phyloP scores from a whole-genome alignment of 202 grass and related monocot species.

The Carex sylvatica region DNA sequence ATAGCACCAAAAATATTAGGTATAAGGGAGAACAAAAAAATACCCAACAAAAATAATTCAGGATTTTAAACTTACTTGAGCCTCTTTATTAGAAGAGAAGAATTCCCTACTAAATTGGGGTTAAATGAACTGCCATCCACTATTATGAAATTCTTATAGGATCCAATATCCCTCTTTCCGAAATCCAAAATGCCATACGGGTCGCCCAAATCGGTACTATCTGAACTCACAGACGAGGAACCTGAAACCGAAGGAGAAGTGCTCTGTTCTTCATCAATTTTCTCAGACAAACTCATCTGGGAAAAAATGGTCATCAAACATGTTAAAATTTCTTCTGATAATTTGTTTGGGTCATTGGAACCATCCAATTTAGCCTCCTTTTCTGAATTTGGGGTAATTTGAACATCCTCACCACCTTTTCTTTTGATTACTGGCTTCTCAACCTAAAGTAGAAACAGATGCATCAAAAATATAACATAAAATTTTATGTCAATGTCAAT shows the following conservation, averaged over 20 bases:
- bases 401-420: constrained; percentile 33
- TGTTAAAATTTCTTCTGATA: constrained; percentile 82
- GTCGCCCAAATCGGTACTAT: constrained; percentile 53
- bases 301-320: constrained; percentile 81
- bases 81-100: constrained; percentile 39
- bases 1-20: neutral
- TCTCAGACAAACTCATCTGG: constrained; percentile 40
- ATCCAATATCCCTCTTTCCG: constrained; percentile 62
- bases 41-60: neutral
- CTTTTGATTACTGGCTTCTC: constrained; percentile 26
- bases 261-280: constrained; percentile 44
- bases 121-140: constrained; percentile 51
- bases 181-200: constrained; percentile 78
- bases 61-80: constrained; percentile 58
- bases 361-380: constrained; percentile 33
- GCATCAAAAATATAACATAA: constrained; percentile 10
- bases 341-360: constrained; percentile 54
- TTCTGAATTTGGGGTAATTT: constrained; percentile 31
- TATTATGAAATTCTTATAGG: constrained; percentile 59
- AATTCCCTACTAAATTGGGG: constrained; percentile 32
- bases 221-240: constrained; percentile 41
- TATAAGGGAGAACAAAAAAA: neutral
- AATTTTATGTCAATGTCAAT: neutral
- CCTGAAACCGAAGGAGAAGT: constrained; percentile 63
- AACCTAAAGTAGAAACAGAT: constrained; percentile 30